A percentile compares a stretch with the other conserved stretches of the same genome.
Conservation (phyloP, 2,329 filamentous ascomycete species). For the Eutypella sp. region DNA sequence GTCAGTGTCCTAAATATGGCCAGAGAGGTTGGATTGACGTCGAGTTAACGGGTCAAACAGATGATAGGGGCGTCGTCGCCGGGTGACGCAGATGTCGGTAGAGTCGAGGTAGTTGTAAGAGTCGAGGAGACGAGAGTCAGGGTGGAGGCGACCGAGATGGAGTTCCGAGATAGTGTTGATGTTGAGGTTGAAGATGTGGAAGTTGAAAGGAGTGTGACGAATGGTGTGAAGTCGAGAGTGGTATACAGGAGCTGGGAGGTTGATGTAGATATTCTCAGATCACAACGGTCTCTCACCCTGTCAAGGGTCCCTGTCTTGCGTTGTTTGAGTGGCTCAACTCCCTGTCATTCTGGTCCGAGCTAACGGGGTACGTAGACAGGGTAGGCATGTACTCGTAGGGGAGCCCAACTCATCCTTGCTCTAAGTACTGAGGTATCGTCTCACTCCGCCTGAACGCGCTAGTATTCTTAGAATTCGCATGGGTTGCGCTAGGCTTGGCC, state of each 20-base stretch:
- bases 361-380: slow-evolving; percentile 16
- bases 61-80: slow-evolving; percentile 18
- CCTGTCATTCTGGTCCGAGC: slow-evolving; percentile 19
- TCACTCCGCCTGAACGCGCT: slow-evolving; percentile 26
- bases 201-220: slow-evolving; percentile 15
- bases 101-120: slow-evolving; percentile 8
- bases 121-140: slow-evolving; percentile 5
- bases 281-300: slow-evolving; percentile 9
- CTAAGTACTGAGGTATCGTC: slow-evolving; percentile 25
- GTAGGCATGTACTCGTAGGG: too few species aligned
- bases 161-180: slow-evolving; percentile 8
- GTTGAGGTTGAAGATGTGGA: slow-evolving; percentile 8
- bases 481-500: neutral
- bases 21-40: slow-evolving; percentile 34
- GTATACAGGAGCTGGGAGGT: slow-evolving; percentile 22
- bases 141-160: slow-evolving; percentile 4
- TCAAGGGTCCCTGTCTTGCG: slow-evolving; percentile 23
- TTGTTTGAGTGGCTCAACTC: slow-evolving; percentile 29
- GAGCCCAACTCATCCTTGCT: slow-evolving; percentile 26
- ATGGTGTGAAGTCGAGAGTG: slow-evolving; percentile 17
- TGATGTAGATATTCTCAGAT: slow-evolving; percentile 29
- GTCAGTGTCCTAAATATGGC: slow-evolving; percentile 19
- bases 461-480: slow-evolving; percentile 5
- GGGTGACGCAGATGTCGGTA: slow-evolving; percentile 12
- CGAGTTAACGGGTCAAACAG: slow-evolving; percentile 46